Percentiles rank a stretch among this genome's conserved stretches.
Conservation (phyloP, 2,329 filamentous ascomycete genomes). For the Sporothrix phasma region DNA sequence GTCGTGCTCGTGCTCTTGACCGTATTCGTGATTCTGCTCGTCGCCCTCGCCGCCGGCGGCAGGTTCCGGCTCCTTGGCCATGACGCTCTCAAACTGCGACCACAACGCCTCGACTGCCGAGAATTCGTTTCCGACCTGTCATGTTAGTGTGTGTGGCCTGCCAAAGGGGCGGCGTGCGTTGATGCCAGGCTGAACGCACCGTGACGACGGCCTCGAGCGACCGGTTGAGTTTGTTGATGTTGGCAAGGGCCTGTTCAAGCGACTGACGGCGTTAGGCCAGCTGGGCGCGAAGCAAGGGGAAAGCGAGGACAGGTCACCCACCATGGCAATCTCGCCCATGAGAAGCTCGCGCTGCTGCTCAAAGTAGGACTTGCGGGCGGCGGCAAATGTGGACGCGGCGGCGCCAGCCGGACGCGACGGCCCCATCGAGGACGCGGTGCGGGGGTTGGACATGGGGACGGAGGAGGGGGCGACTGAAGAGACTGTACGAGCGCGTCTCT, state of each 20-base stretch:
- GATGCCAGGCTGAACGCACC: conserved; percentile 41
- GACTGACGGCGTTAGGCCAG: conserved; percentile 32
- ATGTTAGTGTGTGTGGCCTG: no score
- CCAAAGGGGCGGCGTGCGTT: no score
- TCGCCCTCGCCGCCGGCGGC: conserved; percentile 17
- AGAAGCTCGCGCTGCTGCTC: conserved; percentile 66
- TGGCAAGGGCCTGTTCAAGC: conserved; percentile 86
- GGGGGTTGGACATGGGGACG: not conserved
- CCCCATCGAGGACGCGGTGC: conserved; percentile 8
- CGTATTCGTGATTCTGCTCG: not conserved
- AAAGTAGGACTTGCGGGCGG: conserved; percentile 51
- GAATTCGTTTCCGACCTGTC: conserved; percentile 86
- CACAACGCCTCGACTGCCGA: conserved; percentile 93
- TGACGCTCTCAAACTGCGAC: conserved; percentile 95
- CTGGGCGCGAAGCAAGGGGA: not conserved
- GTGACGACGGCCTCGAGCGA: conserved; percentile 85
- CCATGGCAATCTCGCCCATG: conserved; percentile 62
- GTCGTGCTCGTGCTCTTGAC: not conserved
- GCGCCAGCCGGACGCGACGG: not conserved
- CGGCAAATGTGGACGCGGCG: conserved; percentile 29
- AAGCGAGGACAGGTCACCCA: conserved; percentile 25
- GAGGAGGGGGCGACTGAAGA: not conserved
- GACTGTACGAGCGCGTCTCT: no score
- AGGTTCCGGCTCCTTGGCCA: conserved; percentile 50
- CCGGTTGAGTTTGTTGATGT: conserved; percentile 91